These are phyloP conservation scores for Sarocladium brachiariae DNA, from an alignment of 2,329 filamentous ascomycete genomes.

Conservation along the genomic window DNA sequence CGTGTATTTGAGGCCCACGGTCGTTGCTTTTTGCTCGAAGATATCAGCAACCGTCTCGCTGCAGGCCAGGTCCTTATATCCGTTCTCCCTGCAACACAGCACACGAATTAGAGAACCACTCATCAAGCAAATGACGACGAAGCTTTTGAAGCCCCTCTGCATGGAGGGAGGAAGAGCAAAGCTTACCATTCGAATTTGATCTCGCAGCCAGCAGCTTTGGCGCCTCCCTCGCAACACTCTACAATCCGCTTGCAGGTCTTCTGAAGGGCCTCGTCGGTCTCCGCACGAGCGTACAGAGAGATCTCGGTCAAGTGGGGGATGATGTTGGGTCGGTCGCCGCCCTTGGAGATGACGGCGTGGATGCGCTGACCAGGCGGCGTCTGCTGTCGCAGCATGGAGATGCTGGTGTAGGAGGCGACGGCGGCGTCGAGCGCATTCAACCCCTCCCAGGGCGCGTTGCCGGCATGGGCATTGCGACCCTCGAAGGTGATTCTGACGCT, in stretches of 20 bases:
- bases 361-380: constrained; percentile 39
- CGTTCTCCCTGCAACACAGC: constrained; percentile 15
- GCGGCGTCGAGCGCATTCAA: constrained; percentile 44
- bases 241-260: constrained; percentile 17
- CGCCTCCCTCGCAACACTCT: constrained; percentile 21
- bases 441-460: constrained; percentile 41
- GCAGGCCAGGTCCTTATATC: constrained; percentile 19
- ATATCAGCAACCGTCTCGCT: constrained; percentile 20
- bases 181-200: constrained; percentile 26
- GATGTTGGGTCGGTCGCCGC: constrained; percentile 24
- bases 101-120: constrained; percentile 20
- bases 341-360: constrained; percentile 39
- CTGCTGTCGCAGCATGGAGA: constrained; percentile 43
- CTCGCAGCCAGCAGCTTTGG: constrained; percentile 23
- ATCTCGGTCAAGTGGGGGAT: constrained; percentile 43
- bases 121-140: too few relatives aligned
- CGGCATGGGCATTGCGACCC: constrained; percentile 39
- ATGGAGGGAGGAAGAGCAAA: constrained; percentile 21
- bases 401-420: constrained; percentile 31
- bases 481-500: constrained; percentile 24
- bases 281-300: constrained; percentile 5
- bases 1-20: constrained; percentile 19
- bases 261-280: constrained; percentile 10
- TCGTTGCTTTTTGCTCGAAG: constrained; percentile 16
- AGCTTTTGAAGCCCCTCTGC: constrained; percentile 18